Base-by-base conservation (phyloP, 192 early-diverging fungal species). In the Gaertneriomyces semiglobifer region DNA sequence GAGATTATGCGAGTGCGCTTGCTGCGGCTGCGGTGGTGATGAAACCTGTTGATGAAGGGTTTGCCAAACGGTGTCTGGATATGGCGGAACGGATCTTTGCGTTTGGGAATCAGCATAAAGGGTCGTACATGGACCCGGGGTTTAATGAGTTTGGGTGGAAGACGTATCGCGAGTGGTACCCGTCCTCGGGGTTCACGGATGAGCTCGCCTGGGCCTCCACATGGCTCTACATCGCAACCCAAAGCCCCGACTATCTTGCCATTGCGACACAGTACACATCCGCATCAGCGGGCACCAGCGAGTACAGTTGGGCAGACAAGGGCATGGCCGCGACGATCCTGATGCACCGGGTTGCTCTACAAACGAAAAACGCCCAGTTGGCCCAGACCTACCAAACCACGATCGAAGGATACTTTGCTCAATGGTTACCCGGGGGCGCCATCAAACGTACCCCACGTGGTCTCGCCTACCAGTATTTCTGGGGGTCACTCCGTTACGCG, bases 401-500 rank as follows among this genome's bases (percentile, higher is more conserved):
- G 6, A 63, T 63, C 61, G 44, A 47, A 9, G 70, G 55, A 4
- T 70, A 63, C 56, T 73, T 69, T 44, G 38, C 19, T 0, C 10
- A 4, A 11, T 69, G 55, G 53, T 51, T 73, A n/a, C 61, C 54
- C 8, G 60, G 56, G 10, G 67, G 71, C 39, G 18, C 46, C 43
- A 40, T 71, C 73, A 63, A 68, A 38, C 76, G 69, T 43, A 81
- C 81, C 25, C 81, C 81, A 9, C 81, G 80, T 43, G 81, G 81
- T 14, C 67, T 83, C 7, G 78, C 68, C n/a, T 81, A 70, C 59
- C 55, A 66, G 44, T 64, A 73, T 7, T 58, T 70, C 20, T 83
- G 81, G 81, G 81, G 81, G 19, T 77, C 77, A 5, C 71, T 83
- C n/a, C 62, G 72, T 7, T 83, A 83, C 54, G 69, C 80, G 7